Conservation (phyloP, 2,329 filamentous ascomycete genomes). For the Stagonosporopsis vannaccii region DNA sequence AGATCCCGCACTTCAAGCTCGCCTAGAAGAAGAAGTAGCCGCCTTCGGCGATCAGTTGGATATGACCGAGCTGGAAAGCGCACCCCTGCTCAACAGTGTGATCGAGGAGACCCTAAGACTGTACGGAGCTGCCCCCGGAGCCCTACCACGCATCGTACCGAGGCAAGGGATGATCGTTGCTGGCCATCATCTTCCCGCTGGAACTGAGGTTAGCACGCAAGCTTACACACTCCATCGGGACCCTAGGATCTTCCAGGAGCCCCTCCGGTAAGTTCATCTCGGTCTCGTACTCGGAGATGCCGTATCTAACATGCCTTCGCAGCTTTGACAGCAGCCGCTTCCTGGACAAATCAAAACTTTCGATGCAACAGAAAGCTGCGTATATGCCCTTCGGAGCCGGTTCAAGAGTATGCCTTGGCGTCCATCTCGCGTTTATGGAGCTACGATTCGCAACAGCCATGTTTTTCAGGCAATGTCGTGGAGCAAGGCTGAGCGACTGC, state of each 20-base stretch:
- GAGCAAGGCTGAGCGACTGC: conserved; percentile 28
- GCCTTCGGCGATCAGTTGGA: conserved; percentile 24
- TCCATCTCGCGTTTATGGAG: conserved; percentile 69
- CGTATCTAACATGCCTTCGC: background rate
- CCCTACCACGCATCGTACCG: conserved; percentile 47
- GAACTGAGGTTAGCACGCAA: conserved; percentile 48
- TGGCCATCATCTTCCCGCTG: conserved; percentile 48
- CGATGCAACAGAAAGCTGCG: conserved; percentile 53
- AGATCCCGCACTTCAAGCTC: conserved; percentile 25
- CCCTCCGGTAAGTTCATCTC: conserved; percentile 27
- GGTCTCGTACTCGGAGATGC: background rate
- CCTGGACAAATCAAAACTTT: conserved; percentile 25
- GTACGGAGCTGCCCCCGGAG: conserved; percentile 46
- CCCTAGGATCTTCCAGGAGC: conserved; percentile 29
- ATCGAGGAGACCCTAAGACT: conserved; percentile 51
- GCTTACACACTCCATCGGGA: conserved; percentile 51
- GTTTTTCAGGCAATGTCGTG: conserved; percentile 58
- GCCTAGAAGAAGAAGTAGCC: conserved; percentile 34
- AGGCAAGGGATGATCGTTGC: conserved; percentile 41
- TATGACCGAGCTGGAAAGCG: conserved; percentile 35
- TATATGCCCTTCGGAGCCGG: conserved; percentile 74
- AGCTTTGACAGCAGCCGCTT: conserved; percentile 46
- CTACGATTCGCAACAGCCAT: conserved; percentile 58
- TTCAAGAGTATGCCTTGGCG: conserved; percentile 71
- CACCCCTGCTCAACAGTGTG: conserved; percentile 45